Evolutionary conservation across 2,329 filamentous ascomycete species (phyloP).

Genomic region (Thelonectria discophora): DNA sequence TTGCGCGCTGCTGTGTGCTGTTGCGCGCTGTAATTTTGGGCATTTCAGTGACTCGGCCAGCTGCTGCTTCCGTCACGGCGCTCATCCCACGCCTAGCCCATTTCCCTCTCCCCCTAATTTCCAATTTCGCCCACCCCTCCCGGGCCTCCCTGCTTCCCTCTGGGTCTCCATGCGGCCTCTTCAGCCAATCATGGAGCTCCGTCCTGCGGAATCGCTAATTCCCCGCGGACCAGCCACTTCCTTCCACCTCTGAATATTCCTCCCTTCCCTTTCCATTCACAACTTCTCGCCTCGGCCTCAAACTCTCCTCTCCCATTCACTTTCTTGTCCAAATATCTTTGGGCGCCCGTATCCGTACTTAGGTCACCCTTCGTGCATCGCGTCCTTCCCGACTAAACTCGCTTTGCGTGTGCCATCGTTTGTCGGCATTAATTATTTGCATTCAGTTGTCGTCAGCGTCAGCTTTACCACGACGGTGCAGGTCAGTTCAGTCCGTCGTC

Average conservation of each 20-base stretch:
- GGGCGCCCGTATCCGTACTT: slow-evolving; percentile 24
- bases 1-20: too few species aligned
- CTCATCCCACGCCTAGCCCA: slow-evolving; percentile 19
- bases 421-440: background rate
- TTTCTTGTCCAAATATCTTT: slow-evolving; percentile 17
- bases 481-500: slow-evolving; percentile 18
- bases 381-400: background rate
- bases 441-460: slow-evolving; percentile 1
- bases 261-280: slow-evolving; percentile 17
- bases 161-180: background rate
- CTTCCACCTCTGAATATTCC: slow-evolving; percentile 13
- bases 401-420: background rate
- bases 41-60: background rate
- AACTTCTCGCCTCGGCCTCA: slow-evolving; percentile 21
- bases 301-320: slow-evolving; percentile 31
- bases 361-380: slow-evolving; percentile 14
- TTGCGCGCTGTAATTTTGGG: too few species aligned
- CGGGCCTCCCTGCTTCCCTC: slow-evolving; percentile 7
- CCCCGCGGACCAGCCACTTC: slow-evolving; percentile 31
- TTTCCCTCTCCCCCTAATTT: slow-evolving; percentile 18
- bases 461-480: slow-evolving; percentile 1
- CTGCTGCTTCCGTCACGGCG: slow-evolving; percentile 6
- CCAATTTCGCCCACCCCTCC: slow-evolving; percentile 29
- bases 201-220: slow-evolving; percentile 31
- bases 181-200: slow-evolving; percentile 29